Base-by-base conservation (phyloP, 495 filamentous ascomycete genomes). In the Penicillium antarcticum region DNA sequence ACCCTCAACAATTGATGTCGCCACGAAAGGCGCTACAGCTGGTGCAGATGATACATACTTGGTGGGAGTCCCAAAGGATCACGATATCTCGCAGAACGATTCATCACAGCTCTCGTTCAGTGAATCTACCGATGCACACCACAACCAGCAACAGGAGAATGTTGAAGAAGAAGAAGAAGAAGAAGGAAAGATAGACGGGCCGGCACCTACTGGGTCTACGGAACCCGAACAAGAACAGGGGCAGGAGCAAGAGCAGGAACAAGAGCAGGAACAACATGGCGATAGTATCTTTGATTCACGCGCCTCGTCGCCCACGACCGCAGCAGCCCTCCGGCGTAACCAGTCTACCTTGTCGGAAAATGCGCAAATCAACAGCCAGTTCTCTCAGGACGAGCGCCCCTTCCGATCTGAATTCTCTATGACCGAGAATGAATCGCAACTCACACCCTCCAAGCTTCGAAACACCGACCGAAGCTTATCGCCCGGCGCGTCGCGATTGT, bases 231-330 rank as follows among this genome's bases (percentile, higher is more conserved):
- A 29, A 29, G 26, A 9, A 29, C 26, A 29, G 7, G 26, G 9
- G 26, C 42, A 63, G n/a, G 70, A 67, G 34, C 43, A 49, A 8
- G 44, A 29, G 26, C 42, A 63, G n/a, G 70, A 67, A 36, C 43
- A 49, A 8, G 44, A 52, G 2, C 43, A 52, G 1, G 43, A 51
- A 34, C 48, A 45, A 21, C 14, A 43, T 21, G 39, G 14, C 7
- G 18, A 81, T 45, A 83, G 81, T 1, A 76, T 77, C 3, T 62
- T 86, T 2, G 85, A 88, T 58, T 77, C 73, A 8, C 68, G 84
- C 42, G 76, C 76, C 7, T 88, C 86, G 4, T 88, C 86, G 6
- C 87, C 87, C 12, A 81, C 83, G 0, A 80, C 81, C 8, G 84
- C 83, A 2, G 84, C 82, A 1, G 77, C 82, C 10, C 80, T 79